phyloP scores from a whole-genome alignment of 768 basidiomycete genomes.

The Kwoniella dendrophila region DNA sequence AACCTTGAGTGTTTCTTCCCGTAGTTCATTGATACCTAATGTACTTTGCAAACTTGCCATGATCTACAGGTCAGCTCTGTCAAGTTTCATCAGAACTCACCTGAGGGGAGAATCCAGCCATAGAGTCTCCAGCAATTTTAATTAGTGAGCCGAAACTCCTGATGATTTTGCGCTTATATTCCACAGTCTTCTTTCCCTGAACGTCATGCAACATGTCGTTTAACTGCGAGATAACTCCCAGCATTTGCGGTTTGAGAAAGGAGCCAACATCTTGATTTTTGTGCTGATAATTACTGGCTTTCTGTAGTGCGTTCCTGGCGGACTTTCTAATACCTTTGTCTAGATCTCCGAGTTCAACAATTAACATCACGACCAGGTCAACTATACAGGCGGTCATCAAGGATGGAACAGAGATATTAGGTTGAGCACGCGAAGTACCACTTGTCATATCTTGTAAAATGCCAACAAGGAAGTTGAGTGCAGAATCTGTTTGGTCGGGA shows the following conservation, averaged over 20 bases:
- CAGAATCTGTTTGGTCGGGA: slow-evolving; percentile 19
- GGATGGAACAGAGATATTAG: slow-evolving; percentile 28
- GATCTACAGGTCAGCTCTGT: slow-evolving; percentile 63
- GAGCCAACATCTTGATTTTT: slow-evolving; percentile 57
- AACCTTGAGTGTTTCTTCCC: slow-evolving; percentile 73
- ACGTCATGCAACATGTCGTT: slow-evolving; percentile 85
- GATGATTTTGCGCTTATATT: slow-evolving; percentile 74
- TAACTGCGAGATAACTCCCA: slow-evolving; percentile 80
- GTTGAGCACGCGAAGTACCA: slow-evolving; percentile 15
- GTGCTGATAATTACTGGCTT: slow-evolving; percentile 47
- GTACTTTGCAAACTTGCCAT: slow-evolving; percentile 95
- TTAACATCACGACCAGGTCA: slow-evolving; percentile 71
- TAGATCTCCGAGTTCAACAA: slow-evolving; percentile 76
- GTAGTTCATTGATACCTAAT: slow-evolving; percentile 72
- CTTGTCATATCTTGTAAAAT: slow-evolving; percentile 31
- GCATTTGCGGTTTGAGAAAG: slow-evolving; percentile 74
- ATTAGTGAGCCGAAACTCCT: slow-evolving; percentile 76
- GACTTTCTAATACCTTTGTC: slow-evolving; percentile 61
- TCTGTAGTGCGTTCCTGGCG: slow-evolving; percentile 55
- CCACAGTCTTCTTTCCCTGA: slow-evolving; percentile 71
- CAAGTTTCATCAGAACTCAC: slow-evolving; percentile 58
- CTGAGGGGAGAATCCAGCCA: slow-evolving; percentile 82
- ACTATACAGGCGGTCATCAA: slow-evolving; percentile 68
- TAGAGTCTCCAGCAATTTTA: slow-evolving; percentile 68
- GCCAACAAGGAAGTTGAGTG: slow-evolving; percentile 39